Base-by-base conservation (phyloP, 2,329 filamentous ascomycete species). In the Fusarium camptoceras region DNA sequence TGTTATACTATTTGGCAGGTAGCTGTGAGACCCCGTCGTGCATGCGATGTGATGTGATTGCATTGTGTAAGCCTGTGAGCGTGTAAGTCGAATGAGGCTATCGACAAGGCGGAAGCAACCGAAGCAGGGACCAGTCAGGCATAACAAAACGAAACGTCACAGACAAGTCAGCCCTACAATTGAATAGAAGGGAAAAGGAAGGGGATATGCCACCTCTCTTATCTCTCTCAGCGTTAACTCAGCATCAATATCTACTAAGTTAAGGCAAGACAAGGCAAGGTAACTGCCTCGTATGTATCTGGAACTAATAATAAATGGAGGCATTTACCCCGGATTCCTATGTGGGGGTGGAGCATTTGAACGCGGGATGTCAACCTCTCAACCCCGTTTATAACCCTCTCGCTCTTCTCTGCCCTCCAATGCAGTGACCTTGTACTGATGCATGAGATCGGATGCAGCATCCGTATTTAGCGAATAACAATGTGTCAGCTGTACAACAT, bases 291-390 rank as follows among this genome's bases (percentile, higher is more conserved):
- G 71, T 50, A 65, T 51, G 71, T 50, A 65, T 51, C 59, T 69
- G 55, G 64, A 44, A 69, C 68, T 62, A 71, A 60, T 46, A 66
- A 69, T 56, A 63, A 54, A 41, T 42, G 55, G 60, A 66, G 43
- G 55, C 59, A 60, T 47, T 55, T 71, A 71, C 68, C 68, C 68
- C 68, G 42, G 68, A 71, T 72, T 71, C 39, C 41, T 42, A 46
- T 71, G 68, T 75, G 73, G 73, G 73, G 73, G 73, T 70, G 73
- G 73, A 69, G 72, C 63, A 66, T n/a, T 42, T 66, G 67, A 50
- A 68, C 70, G 70, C 57, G 59, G 70, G 63, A 72, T 72, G 69
- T 53, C 49, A 46, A 56, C 24, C 34, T 55, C 53, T 60, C 64
- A 61, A 51, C 59, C 67, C 62, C 68, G 55, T 71, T 65, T 59